A percentile compares a stretch with the other conserved stretches of the same genome.
These are phyloP conservation scores for Deakozyma indianensis DNA, from an alignment of 805 yeast species.

Conservation along the genomic window DNA sequence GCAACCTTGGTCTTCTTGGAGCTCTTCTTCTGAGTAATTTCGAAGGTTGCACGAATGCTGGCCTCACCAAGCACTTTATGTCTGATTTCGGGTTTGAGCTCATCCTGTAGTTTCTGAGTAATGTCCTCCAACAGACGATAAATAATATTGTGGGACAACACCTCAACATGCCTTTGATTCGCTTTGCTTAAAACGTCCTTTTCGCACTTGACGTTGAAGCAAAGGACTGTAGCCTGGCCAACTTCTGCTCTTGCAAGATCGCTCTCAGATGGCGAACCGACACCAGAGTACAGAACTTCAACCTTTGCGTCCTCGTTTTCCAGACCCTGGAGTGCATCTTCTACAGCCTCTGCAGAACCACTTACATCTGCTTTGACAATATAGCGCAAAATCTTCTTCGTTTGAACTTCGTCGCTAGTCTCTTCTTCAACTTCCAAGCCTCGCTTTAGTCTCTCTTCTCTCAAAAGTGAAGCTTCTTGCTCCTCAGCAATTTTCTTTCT, in stretches of 20 bases:
- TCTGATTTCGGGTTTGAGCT: constrained; percentile 53
- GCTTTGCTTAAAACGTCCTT: constrained; percentile 50
- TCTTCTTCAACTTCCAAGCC: constrained; percentile 44
- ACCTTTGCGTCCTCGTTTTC: constrained; percentile 79
- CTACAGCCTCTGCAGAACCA: constrained; percentile 90
- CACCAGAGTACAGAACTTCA: constrained; percentile 55
- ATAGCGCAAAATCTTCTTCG: constrained; percentile 33
- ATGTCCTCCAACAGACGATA: constrained; percentile 82
- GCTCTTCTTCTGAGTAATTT: constrained; percentile 39
- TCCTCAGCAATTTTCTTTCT: constrained; percentile 37
- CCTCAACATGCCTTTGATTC: constrained; percentile 35
- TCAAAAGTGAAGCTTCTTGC: constrained; percentile 29
- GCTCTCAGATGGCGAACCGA: constrained; percentile 58
- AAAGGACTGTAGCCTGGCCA: constrained; percentile 58
- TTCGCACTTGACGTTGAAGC: constrained; percentile 63
- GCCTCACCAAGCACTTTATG: constrained; percentile 52
- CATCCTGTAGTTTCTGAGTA: constrained; percentile 41
- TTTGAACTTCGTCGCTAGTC: constrained; percentile 18
- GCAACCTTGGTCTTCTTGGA: constrained; percentile 49
- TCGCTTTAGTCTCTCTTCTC: constrained; percentile 42
- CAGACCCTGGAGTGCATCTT: constrained; percentile 62
- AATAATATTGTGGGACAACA: constrained; percentile 63
- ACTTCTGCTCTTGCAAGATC: constrained; percentile 56
- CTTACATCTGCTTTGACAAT: constrained; percentile 83
- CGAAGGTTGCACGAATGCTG: constrained; percentile 56